A percentile compares a stretch with the other conserved stretches of the same genome.
phyloP scores from a whole-genome alignment of 2,329 filamentous ascomycete species.

The Diplodia sapinea region DNA sequence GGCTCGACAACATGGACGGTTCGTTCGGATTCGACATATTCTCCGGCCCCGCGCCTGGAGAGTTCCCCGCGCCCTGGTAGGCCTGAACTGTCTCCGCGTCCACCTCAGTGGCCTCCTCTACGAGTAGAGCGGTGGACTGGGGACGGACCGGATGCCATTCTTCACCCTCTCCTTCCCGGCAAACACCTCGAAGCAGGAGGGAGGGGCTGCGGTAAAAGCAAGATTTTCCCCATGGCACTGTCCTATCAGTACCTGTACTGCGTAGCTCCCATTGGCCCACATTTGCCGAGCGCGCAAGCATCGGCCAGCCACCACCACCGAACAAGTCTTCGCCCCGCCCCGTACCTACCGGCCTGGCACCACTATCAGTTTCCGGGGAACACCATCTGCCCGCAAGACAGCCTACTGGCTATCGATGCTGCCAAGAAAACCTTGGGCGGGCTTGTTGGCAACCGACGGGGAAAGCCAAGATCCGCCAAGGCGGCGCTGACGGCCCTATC shows the following conservation, averaged over 20 bases:
- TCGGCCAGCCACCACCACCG: conserved; percentile 13
- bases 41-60: not conserved
- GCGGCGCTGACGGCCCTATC: not conserved
- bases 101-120: not conserved
- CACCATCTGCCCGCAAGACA: too few relatives aligned
- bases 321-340: not conserved
- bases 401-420: too few relatives aligned
- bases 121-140: not conserved
- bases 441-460: not conserved
- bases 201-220: not conserved
- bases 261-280: not conserved
- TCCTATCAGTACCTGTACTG: not conserved
- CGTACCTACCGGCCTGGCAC: not conserved
- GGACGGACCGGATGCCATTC: too few relatives aligned
- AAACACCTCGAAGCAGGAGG: too few relatives aligned
- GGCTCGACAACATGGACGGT: conserved; percentile 4
- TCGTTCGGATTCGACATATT: conserved; percentile 1
- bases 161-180: too few relatives aligned
- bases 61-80: not conserved
- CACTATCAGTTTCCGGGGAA: not conserved
- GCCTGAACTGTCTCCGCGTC: too few relatives aligned
- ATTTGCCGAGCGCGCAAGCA: not conserved
- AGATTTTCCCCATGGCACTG: not conserved
- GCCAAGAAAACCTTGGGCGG: conserved; percentile 13
- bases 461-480: conserved; percentile 11